phyloP scores from a whole-genome alignment of 2,329 filamentous ascomycete genomes.

The Colletotrichum sp. region DNA sequence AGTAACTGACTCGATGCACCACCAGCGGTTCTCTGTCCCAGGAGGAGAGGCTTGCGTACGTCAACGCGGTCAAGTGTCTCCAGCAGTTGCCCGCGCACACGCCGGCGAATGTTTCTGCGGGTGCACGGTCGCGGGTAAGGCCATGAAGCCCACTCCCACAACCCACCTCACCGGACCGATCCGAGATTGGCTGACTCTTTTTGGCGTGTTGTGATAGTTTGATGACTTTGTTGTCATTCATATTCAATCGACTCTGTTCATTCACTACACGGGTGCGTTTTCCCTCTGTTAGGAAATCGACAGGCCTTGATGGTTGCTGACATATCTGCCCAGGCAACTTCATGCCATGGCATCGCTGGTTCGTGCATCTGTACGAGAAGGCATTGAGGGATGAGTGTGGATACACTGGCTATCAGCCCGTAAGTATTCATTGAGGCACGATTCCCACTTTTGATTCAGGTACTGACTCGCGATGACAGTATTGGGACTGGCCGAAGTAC shows the following conservation, averaged over 20 bases:
- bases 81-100: constrained; percentile 40
- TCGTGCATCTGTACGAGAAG: constrained; percentile 15
- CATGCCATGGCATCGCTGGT: constrained; percentile 22
- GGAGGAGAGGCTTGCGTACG: constrained; percentile 43
- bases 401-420: constrained; percentile 22
- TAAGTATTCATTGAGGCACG: not conserved
- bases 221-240: constrained; percentile 24
- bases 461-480: constrained; percentile 18
- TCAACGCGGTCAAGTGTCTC: constrained; percentile 50
- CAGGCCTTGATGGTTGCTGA: not conserved
- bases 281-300: accelerated
- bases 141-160: constrained; percentile 30
- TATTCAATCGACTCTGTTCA: constrained; percentile 4
- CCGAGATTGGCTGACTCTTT: not conserved
- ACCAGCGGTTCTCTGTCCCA: constrained; percentile 33
- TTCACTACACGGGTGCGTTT: not conserved
- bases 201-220: not conserved
- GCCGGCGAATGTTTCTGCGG: constrained; percentile 39
- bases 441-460: not conserved
- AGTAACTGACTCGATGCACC: not conserved
- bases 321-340: not conserved
- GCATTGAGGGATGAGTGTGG: constrained; percentile 22
- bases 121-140: constrained; percentile 50
- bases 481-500: constrained; percentile 41
- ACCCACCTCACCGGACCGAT: constrained; percentile 48